These are phyloP conservation scores for Zelonia costaricensis DNA, from an alignment of 208 protist species.

Conservation along the genomic window DNA sequence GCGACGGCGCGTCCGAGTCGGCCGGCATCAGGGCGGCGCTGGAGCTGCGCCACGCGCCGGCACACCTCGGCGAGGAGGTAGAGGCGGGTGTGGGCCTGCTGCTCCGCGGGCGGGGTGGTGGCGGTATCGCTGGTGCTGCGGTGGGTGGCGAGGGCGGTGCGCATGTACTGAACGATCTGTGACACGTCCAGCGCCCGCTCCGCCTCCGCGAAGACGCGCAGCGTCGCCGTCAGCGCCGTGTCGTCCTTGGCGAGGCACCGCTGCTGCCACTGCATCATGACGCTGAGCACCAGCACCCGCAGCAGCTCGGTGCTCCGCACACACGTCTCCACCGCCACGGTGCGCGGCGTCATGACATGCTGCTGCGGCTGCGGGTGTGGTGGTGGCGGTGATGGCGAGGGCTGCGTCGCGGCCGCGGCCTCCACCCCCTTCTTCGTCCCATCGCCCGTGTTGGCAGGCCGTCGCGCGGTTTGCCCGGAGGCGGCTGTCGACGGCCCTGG, in stretches of 20 bases:
- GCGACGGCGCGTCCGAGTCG: background rate
- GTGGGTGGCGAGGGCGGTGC: background rate
- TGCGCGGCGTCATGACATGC: too few relatives aligned
- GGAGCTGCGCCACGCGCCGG: background rate
- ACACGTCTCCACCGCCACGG: slow-evolving; percentile 1
- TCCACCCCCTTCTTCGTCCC: background rate
- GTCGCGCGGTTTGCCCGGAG: background rate
- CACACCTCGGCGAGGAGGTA: background rate
- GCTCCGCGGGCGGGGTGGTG: background rate
- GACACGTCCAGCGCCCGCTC: slow-evolving; percentile 13
- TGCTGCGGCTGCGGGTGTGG: background rate
- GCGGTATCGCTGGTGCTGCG: background rate
- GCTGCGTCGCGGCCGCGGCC: background rate
- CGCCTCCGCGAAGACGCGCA: slow-evolving; percentile 5
- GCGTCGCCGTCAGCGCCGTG: slow-evolving; percentile 13
- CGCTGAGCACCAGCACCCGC: slow-evolving; percentile 5
- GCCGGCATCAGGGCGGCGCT: slow-evolving; percentile 2
- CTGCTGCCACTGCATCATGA: slow-evolving; percentile 8
- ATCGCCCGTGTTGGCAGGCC: background rate
- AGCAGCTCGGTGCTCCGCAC: slow-evolving; percentile 14
- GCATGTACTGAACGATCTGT: too few relatives aligned
- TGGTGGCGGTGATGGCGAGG: slow-evolving; percentile 3
- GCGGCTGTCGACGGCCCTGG: too few relatives aligned
- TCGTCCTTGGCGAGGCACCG: background rate
- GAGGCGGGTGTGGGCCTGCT: slow-evolving; percentile 1